Conservation (phyloP, 176 grass and related monocot genomes). For the Carex kokanica region DNA sequence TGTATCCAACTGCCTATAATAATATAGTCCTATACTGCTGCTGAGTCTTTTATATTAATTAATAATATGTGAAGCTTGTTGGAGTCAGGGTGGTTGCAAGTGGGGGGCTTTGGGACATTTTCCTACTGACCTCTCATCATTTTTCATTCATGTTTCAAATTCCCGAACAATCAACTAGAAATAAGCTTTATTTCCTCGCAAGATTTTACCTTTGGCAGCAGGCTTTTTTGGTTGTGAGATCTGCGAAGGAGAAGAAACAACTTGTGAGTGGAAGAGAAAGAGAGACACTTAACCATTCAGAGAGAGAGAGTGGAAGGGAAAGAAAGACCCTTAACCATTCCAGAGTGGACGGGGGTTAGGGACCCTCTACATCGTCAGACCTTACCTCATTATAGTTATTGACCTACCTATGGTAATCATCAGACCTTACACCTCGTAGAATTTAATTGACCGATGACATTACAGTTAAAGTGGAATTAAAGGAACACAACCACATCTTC, state of each 20-base stretch:
- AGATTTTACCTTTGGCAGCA: slow-evolving; percentile 20
- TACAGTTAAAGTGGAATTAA: background rate
- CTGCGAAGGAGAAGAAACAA: background rate
- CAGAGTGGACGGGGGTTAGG: no score
- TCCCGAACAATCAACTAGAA: background rate
- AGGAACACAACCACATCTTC: background rate
- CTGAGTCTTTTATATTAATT: background rate
- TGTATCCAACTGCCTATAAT: background rate
- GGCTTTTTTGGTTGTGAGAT: background rate
- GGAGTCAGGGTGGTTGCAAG: background rate
- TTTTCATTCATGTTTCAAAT: background rate
- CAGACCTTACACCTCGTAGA: no score
- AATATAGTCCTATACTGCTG: background rate
- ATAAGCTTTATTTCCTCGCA: background rate
- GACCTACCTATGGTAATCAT: background rate
- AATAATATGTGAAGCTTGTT: background rate
- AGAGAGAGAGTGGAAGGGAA: background rate
- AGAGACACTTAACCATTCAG: background rate
- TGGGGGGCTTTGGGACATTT: background rate
- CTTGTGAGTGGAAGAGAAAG: background rate
- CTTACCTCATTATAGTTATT: background rate
- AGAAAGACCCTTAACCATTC: no score
- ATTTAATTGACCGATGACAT: no score
- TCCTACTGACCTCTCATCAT: background rate
- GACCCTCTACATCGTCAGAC: background rate